Evolutionary conservation across 257 asterid species (phyloP), one percentile per base, ranked within the genome.

Genomic region (Pogostemon cablin): DNA sequence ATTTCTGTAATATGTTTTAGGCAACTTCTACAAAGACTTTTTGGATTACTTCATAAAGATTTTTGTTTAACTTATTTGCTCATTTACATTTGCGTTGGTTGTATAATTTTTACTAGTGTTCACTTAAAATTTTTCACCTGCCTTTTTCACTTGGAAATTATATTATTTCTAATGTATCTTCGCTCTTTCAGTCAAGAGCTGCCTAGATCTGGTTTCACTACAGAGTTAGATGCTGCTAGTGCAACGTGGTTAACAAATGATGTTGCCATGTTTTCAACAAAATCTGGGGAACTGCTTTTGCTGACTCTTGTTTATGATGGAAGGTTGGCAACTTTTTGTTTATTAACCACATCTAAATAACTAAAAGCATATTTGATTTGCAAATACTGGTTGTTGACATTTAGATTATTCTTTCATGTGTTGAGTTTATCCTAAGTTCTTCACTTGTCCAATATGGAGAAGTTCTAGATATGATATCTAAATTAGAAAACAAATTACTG

Each of bases 231-330:
- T 82, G 96, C 95, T 38, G 87, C 97, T 77, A 85, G 83, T 79
- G 97, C 97, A 34, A 82, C 96, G 5, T 93, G 99, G 99, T 79
- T 93, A 75, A 74, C 96, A 62, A 88, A 83, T 87, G 96, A 93
- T 81, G 99, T 93, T 70, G 99, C 90, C 34, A 81, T 93, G 86
- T 83, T 93, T 78, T 93, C 99, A 35, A 78, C 99, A 69, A 93
- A 91, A 81, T 84, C 92, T 9, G 98, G 99, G 81, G 99, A 93
- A 74, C 85, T 93, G 79, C 99, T 91, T 78, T 78, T 91, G 68
- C 91, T 93, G 67, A 91, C 89, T 60, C 95, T 93, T 72, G 76
- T 91, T 69, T 87, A 88, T 81, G 99, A 93, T 80, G 96, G 99
- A 83, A 89, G 98, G 98, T 93, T 58, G 43, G 85, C 52, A 67